A percentile compares a stretch with the other conserved stretches of the same genome.
phyloP scores from a whole-genome alignment of 1,284 basidiomycete genomes.

The Ustilago xerochloae region DNA sequence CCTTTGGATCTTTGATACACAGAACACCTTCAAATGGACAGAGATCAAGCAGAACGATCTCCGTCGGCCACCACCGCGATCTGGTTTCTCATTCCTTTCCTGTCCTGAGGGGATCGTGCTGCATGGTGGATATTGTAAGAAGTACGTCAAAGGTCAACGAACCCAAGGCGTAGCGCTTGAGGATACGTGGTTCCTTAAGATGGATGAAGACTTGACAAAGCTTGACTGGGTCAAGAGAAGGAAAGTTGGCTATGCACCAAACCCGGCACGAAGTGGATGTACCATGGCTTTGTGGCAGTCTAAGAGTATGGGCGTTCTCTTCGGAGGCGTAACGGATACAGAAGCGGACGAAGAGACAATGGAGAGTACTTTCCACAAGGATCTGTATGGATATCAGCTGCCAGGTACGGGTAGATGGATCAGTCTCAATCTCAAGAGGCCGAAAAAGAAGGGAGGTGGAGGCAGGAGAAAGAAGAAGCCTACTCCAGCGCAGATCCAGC shows the following conservation, averaged over 20 bases:
- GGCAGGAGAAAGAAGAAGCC: constrained; percentile 72
- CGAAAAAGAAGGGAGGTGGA: constrained; percentile 72
- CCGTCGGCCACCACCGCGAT: constrained; percentile 52
- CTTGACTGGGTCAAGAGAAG: constrained; percentile 85
- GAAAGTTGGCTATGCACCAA: constrained; percentile 75
- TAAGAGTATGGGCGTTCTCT: constrained; percentile 78
- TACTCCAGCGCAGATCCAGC: constrained; percentile 46
- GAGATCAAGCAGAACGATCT: constrained; percentile 74
- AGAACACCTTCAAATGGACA: constrained; percentile 85
- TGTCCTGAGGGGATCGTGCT: constrained; percentile 83
- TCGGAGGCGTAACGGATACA: constrained; percentile 91
- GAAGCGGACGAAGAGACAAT: constrained; percentile 87
- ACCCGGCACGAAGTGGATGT: constrained; percentile 74
- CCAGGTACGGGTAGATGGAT: constrained; percentile 83
- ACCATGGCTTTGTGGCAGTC: constrained; percentile 84
- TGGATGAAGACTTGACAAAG: constrained; percentile 69
- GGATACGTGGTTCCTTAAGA: constrained; percentile 89
- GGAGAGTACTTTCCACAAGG: constrained; percentile 70
- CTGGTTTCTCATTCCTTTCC: constrained; percentile 86
- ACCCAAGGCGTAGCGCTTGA: constrained; percentile 87
- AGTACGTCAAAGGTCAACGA: constrained; percentile 85
- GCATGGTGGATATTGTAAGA: constrained; percentile 92
- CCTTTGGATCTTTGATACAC: constrained; percentile 85
- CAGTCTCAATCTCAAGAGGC: constrained; percentile 75
- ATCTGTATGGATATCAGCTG: constrained; percentile 77